Percentiles rank a stretch among this genome's conserved stretches.
Evolutionary conservation across 2,329 filamentous ascomycete species (phyloP).

Genomic region (Talaromyces sp.): DNA sequence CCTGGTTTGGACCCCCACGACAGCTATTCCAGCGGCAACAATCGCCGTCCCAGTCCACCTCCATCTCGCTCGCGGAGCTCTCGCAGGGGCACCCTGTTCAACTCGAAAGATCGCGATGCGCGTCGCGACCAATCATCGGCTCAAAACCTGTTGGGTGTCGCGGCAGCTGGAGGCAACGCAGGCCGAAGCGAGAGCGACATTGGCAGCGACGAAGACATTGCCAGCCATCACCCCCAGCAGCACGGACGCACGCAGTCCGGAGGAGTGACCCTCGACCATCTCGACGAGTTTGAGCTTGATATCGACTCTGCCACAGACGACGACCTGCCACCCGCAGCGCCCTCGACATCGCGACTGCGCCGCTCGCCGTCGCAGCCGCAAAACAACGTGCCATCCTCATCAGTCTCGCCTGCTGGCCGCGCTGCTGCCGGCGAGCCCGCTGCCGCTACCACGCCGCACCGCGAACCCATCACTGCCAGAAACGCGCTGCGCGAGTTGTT

Average conservation of each 20-base stretch:
- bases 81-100: conserved; percentile 50
- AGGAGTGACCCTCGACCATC: conserved; percentile 17
- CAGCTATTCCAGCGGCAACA: conserved; percentile 57
- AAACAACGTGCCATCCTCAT: conserved; percentile 16
- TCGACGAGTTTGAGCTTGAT: conserved; percentile 35
- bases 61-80: conserved; percentile 31
- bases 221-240: conserved; percentile 28
- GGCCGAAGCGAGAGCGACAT: conserved; percentile 41
- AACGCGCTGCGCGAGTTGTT: conserved; percentile 77
- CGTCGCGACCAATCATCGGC: conserved; percentile 35
- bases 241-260: conserved; percentile 34
- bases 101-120: conserved; percentile 41
- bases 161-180: conserved; percentile 11
- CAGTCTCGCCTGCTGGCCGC: conserved; percentile 26
- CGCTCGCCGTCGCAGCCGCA: conserved; percentile 33
- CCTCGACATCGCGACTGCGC: conserved; percentile 26
- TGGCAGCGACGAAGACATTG: conserved; percentile 48
- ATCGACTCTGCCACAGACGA: conserved; percentile 47
- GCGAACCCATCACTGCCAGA: conserved; percentile 58
- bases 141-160: conserved; percentile 48
- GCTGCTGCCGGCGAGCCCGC: conserved; percentile 10
- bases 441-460: conserved; percentile 15
- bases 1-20: conserved; percentile 25
- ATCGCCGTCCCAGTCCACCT: conserved; percentile 45
- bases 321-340: conserved; percentile 55